phyloP scores from a whole-genome alignment of 768 basidiomycete species.

The Tylopilus balloui region DNA sequence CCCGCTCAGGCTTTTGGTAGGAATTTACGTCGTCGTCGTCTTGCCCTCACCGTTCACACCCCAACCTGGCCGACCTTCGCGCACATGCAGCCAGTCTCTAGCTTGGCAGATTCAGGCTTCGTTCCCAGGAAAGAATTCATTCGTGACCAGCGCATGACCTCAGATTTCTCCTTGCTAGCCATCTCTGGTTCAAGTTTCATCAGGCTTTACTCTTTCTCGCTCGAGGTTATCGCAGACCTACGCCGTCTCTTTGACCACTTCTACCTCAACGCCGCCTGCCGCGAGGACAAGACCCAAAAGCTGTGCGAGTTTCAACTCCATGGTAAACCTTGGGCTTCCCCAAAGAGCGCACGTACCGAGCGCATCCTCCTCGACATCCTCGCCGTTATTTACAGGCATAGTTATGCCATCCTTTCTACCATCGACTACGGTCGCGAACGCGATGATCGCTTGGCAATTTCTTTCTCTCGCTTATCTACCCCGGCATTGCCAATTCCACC shows the following conservation, averaged over 20 bases:
- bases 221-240: slow-evolving; percentile 47
- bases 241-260: slow-evolving; percentile 51
- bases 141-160: slow-evolving; percentile 49
- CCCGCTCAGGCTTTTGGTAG: slow-evolving; percentile 24
- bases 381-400: slow-evolving; percentile 55
- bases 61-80: slow-evolving; percentile 23
- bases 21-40: slow-evolving; percentile 26
- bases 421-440: slow-evolving; percentile 75
- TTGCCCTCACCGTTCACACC: slow-evolving; percentile 18
- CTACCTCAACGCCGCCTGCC: slow-evolving; percentile 40
- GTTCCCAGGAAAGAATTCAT: slow-evolving; percentile 72
- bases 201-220: slow-evolving; percentile 66
- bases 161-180: slow-evolving; percentile 67
- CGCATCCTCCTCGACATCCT: slow-evolving; percentile 67
- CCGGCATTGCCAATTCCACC: slow-evolving; percentile 35
- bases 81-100: slow-evolving; percentile 31
- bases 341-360: slow-evolving; percentile 63
- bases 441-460: slow-evolving; percentile 67
- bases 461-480: slow-evolving; percentile 54
- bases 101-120: slow-evolving; percentile 45
- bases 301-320: slow-evolving; percentile 64
- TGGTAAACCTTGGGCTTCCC: slow-evolving; percentile 68
- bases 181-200: slow-evolving; percentile 60
- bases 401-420: slow-evolving; percentile 60
- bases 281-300: slow-evolving; percentile 54